A percentile compares a stretch with the other conserved stretches of the same genome.
phyloP scores from a whole-genome alignment of 2,329 filamentous ascomycete species.

The Sarocladium brachiariae region DNA sequence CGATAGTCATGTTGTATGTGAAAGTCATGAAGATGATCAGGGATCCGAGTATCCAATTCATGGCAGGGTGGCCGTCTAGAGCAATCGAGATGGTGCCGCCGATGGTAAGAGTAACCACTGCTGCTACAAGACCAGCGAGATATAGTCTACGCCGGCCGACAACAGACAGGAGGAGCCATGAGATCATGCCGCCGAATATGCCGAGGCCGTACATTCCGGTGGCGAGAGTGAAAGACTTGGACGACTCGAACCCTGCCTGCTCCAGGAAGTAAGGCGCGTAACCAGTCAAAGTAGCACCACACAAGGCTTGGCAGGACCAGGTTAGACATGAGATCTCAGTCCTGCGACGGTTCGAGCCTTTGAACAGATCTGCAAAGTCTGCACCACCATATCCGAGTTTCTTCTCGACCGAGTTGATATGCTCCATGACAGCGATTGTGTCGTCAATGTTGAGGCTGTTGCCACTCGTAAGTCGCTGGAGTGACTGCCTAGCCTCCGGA shows the following conservation, averaged over 20 bases:
- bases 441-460: background rate
- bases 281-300: slow-evolving; percentile 26
- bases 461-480: too few species aligned
- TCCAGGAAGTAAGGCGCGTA: slow-evolving; percentile 37
- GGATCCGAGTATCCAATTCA: too few species aligned
- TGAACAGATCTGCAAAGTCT: slow-evolving; percentile 36
- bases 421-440: background rate
- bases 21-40: slow-evolving; percentile 36
- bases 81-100: slow-evolving; percentile 40
- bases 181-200: slow-evolving; percentile 32
- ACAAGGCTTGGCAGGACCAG: slow-evolving; percentile 29
- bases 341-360: slow-evolving; percentile 35
- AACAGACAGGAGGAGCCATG: slow-evolving; percentile 30
- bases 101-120: slow-evolving; percentile 34
- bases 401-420: background rate
- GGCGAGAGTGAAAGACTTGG: slow-evolving; percentile 30
- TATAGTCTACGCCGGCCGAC: slow-evolving; percentile 33
- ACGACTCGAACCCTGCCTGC: slow-evolving; percentile 30
- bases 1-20: slow-evolving; percentile 33
- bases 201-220: slow-evolving; percentile 24
- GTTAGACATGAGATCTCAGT: slow-evolving; percentile 31
- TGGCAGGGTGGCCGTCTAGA: too few species aligned
- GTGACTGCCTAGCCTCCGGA: too few species aligned
- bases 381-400: background rate
- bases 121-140: slow-evolving; percentile 24